Evolutionary conservation across 2,329 filamentous ascomycete genomes (phyloP).

Genomic region (Fusarium camptoceras): DNA sequence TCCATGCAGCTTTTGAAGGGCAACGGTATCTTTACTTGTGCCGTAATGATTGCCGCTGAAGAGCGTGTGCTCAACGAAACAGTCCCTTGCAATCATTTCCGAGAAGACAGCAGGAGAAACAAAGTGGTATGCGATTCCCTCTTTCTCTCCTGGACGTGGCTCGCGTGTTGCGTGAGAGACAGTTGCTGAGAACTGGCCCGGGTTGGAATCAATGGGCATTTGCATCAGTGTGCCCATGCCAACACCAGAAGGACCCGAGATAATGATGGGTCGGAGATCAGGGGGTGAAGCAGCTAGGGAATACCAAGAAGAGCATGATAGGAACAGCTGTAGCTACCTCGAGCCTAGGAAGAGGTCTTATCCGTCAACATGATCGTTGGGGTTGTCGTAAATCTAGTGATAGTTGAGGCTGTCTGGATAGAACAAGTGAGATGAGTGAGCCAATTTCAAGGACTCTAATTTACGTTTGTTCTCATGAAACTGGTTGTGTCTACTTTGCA

Average conservation of each 20-base stretch:
- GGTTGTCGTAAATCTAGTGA: not conserved
- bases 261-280: not conserved
- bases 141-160: not conserved
- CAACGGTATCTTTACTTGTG: not conserved
- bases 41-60: not conserved
- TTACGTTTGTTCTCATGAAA: not conserved
- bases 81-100: not conserved
- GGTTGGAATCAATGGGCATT: not conserved
- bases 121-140: not conserved
- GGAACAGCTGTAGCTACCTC: not conserved
- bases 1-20: not conserved
- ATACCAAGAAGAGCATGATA: not conserved
- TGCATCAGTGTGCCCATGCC: not conserved
- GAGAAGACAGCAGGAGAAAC: not conserved
- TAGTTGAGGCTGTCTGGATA: not conserved
- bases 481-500: not conserved
- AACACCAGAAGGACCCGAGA: not conserved
- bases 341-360: not conserved
- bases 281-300: not conserved
- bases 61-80: not conserved
- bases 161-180: not conserved
- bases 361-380: not conserved
- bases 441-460: not conserved
- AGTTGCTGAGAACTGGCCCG: not conserved
- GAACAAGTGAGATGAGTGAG: not conserved